Base-by-base conservation (phyloP, 2,329 filamentous ascomycete genomes). In the Myriosclerotinia scirpicola region DNA sequence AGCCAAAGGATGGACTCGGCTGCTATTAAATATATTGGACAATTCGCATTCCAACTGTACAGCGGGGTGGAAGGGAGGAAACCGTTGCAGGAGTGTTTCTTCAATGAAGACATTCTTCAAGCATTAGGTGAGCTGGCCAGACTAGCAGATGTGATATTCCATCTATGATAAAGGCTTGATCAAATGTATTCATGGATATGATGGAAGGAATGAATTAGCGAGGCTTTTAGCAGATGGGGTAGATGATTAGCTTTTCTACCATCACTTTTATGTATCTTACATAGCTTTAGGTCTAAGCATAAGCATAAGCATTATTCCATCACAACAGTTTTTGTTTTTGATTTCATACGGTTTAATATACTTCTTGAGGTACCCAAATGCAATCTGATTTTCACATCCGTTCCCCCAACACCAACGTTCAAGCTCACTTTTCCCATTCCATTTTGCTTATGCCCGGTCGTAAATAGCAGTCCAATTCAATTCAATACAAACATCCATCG, bases 61-160 rank as follows among this genome's bases (percentile, higher is more conserved):
- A 70, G 61, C 68, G 69, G 74, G 74, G 71, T 73, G 74, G 74
- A 71, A 73, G 73, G 74, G 71, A 75, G 71, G 75, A 71, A 72
- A 56, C 73, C 73, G 74, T 71, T 63, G 67, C 70, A 69, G 69
- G 67, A 71, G 68, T 69, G 70, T 71, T 65, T 70, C 70, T 72
- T 42, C 40, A 53, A 64, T 67, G 59, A 65, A 67, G 67, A 64
- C 64, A 55, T 64, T 46, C 58, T 26, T 40, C 67, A 69, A 69
- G 67, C 54, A 68, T 58, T 62, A 72, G 71, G 73, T 67, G 69
- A 71, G 73, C 73, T 74, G 72, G 72, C 68, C 70, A 71, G 70
- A 68, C 62, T 73, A 67, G 71, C 68, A 69, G 71, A 69, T 67
- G 68, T 69, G 68, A 63, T 70, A 68, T 61, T 64, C 67, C 66